phyloP scores from a whole-genome alignment of 768 basidiomycete genomes.

The Nidularia pulvinata region DNA sequence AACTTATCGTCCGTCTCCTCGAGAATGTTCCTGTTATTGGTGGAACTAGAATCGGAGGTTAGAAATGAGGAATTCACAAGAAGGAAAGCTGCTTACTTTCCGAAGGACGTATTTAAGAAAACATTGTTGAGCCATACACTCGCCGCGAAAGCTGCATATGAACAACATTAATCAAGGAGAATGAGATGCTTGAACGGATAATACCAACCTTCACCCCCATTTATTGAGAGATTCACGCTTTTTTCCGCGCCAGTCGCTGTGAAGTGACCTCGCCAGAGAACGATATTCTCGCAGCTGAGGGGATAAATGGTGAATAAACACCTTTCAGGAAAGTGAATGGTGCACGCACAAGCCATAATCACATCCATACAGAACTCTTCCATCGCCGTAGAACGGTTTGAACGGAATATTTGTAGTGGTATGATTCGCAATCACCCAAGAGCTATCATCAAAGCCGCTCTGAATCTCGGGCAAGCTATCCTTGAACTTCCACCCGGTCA shows the following conservation, averaged over 20 bases:
- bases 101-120: conserved; percentile 72
- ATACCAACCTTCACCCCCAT: conserved; percentile 70
- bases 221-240: conserved; percentile 74
- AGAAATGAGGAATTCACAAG: not conserved
- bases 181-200: not conserved
- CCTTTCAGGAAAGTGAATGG: not conserved
- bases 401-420: conserved; percentile 74
- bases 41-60: conserved; percentile 41
- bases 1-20: conserved; percentile 73
- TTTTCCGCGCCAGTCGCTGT: conserved; percentile 55
- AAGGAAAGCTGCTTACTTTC: conserved; percentile 50
- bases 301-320: conserved; percentile 3
- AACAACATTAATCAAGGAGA: not conserved
- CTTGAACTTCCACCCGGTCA: conserved; percentile 73
- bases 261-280: conserved; percentile 86
- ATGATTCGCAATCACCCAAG: conserved; percentile 69
- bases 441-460: conserved; percentile 53
- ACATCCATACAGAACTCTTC: conserved; percentile 79
- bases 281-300: conserved; percentile 75
- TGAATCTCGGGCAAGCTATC: conserved; percentile 76
- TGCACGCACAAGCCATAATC: conserved; percentile 82
- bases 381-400: conserved; percentile 73
- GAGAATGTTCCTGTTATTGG: conserved; percentile 58
- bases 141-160: conserved; percentile 66
- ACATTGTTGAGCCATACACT: conserved; percentile 79